Base-by-base conservation (phyloP, 2,329 filamentous ascomycete species). In the Aspergillus arachidicola region DNA sequence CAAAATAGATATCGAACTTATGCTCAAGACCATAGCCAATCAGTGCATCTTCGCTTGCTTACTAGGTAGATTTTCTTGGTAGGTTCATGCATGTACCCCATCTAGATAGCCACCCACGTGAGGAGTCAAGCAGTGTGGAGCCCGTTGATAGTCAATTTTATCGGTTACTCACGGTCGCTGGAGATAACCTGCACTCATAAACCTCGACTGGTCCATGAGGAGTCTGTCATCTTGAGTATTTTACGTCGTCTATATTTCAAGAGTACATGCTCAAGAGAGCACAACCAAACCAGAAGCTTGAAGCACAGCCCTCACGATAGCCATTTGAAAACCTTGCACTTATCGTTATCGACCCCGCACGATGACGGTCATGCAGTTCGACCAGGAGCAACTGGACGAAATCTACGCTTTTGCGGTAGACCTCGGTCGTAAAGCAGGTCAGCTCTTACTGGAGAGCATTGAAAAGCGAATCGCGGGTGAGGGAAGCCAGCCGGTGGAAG, bases 391-490 rank as follows among this genome's bases (percentile, higher is more conserved):
- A 57, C 79, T 93, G 28, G 80, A 85, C 64, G 85, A 87, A 55
- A 87, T 92, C 69, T 91, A 92, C 75, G 79, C 80, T 23, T 93
- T 93, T 73, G 89, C 91, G 1, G 76, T 93, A 34, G 84, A 91
- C 68, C 79, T 93, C 4, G 89, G 87, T 65, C 89, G 90, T 71
- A 84, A 89, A 78, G 91, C 90, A 0, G 91, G 91, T 7, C 78
- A 85, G 59, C 83, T 91, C 71, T 82, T 93, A 48, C 85, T 91
- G 73, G 83, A 87, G 55, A 87, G 86, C 14, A 86, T 89, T n/a
- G 82, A 85, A 66, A 74, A 82, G 66, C 83, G 88, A 38, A 85
- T 85, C 69, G 79, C 77, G 11, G 80, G 78, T 43, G 71, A 72
- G 19, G 75, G 63, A 58, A 71, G 75, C 50, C 76, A 83, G 64